A percentile compares a stretch with the other conserved stretches of the same genome.
Conservation (phyloP, 805 yeast species). For the Torulaspora gathmanii region DNA sequence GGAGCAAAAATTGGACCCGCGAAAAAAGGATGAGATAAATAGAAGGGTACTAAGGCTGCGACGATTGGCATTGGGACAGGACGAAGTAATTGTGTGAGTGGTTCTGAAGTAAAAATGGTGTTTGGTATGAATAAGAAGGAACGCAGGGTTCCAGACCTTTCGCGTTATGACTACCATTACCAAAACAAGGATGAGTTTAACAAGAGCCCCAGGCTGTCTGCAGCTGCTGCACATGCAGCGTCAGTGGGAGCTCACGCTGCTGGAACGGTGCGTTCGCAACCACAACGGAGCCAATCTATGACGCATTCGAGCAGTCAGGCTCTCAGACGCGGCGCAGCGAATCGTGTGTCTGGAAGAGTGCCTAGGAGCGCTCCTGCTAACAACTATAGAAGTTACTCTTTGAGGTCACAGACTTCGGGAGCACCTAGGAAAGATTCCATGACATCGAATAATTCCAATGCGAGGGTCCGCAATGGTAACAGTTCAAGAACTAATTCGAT, state of each 20-base stretch:
- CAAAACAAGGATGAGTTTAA: slow-evolving; percentile 24
- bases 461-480: slow-evolving; percentile 1
- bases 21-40: slow-evolving; percentile 1
- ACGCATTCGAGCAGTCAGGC: slow-evolving; percentile 1
- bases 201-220: slow-evolving; percentile 21
- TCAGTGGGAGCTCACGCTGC: slow-evolving; percentile 5
- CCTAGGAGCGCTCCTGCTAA: slow-evolving; percentile 1
- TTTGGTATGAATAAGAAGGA: slow-evolving; percentile 20
- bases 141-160: slow-evolving; percentile 36
- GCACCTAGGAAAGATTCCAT: slow-evolving; percentile 24
- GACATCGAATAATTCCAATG: slow-evolving; percentile 13
- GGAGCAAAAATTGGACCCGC: slow-evolving; percentile 5
- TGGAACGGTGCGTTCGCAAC: slow-evolving; percentile 4
- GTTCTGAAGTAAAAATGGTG: slow-evolving; percentile 4
- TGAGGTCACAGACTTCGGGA: slow-evolving; percentile 19
- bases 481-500: slow-evolving; percentile 33
- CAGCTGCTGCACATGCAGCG: slow-evolving; percentile 35
- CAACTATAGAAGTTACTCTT: slow-evolving; percentile 21
- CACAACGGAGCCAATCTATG: slow-evolving; percentile 10
- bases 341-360: slow-evolving; percentile 1
- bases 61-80: no score
- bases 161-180: slow-evolving; percentile 36
- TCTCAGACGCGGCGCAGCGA: background rate
- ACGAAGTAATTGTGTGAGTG: background rate
- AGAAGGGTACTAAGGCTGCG: background rate